Evolutionary conservation across 75 land plant species (phyloP), one percentile per base, ranked within the genome.

Genomic region (Chamaecyparis obtusa): DNA sequence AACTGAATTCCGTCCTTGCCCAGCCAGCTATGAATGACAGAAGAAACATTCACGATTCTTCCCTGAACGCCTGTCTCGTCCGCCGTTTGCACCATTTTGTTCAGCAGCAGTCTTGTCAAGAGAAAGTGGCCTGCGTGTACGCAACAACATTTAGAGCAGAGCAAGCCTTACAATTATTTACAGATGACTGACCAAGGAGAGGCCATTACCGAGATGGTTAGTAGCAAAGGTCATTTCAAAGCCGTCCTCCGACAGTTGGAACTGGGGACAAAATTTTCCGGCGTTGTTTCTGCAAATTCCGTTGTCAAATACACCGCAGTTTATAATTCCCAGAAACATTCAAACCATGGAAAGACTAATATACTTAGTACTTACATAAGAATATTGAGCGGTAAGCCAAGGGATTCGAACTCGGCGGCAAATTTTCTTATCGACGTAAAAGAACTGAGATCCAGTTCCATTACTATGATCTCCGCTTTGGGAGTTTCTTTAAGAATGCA

Each of bases 211-310:
- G 14, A 96, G 86, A 83, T 96, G 91, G 76, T 96, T 96, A 15
- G 96, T 95, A 14, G 97, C 96, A 75, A 96, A 95, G 19, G 93
- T 91, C 96, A 95, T 93, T 87, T 96, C 97, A 24, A 96, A 85
- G 37, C 96, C 96, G 60, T 96, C 94, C 57, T 95, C 96, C 3
- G 95, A 90, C 10, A 90, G 33, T 27, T 87, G 90, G 67, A 91
- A 93, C 64, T 86, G 64, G 86, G 86, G 86, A 7, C 92, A 89
- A 79, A 92, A 93, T 51, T 88, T 94, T 0, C 97, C 97, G 5
- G 97, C 97, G 87, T 96, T 96, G 86, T 96, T 96, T 88, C 97
- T 96, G 88, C 64, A 87, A 86, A 30, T 37, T 32, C 36, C 15
- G 21, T 2, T 2, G 55, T 51, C 55, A 51, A 49, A 49, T 49